Evolutionary conservation across 1,284 basidiomycete species (phyloP).

Genomic region (Sporisorium reilianum): DNA sequence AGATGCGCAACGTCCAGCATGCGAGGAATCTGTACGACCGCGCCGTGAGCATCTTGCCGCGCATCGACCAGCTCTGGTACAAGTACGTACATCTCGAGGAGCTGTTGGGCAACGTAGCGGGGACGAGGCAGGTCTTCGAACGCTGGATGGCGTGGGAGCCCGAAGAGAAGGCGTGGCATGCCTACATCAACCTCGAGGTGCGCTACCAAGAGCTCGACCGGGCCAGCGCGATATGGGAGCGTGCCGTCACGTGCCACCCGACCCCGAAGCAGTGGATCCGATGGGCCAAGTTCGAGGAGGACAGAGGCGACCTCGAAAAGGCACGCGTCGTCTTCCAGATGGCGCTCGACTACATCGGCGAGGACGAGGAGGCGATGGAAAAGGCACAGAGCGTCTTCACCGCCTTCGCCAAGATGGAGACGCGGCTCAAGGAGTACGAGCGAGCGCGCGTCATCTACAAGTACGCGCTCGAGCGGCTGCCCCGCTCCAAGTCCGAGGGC

Average conservation of each 20-base stretch:
- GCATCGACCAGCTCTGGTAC: conserved; percentile 90
- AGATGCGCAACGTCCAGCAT: conserved; percentile 95
- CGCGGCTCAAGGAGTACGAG: conserved; percentile 92
- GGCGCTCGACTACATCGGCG: conserved; percentile 95
- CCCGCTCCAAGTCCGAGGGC: conserved; percentile 86
- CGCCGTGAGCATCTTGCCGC: conserved; percentile 92
- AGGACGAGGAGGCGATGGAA: conserved; percentile 95
- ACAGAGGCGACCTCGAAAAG: conserved; percentile 81
- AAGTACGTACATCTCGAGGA: conserved; percentile 99
- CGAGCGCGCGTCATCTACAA: conserved; percentile 97
- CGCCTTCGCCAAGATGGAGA: conserved; percentile 98
- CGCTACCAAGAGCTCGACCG: conserved; percentile 91
- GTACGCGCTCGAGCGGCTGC: conserved; percentile 90
- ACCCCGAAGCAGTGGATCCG: conserved; percentile 96
- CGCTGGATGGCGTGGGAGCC: conserved; percentile 99
- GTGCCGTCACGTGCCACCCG: conserved; percentile 91
- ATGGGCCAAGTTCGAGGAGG: conserved; percentile 97
- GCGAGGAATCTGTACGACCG: conserved; percentile 96
- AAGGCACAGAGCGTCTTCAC: conserved; percentile 96
- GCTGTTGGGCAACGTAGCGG: conserved; percentile 92
- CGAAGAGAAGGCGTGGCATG: conserved; percentile 98
- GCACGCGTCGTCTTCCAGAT: conserved; percentile 96
- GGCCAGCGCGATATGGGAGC: conserved; percentile 91
- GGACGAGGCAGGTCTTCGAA: conserved; percentile 96
- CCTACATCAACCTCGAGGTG: conserved; percentile 95